Evolutionary conservation across 2,329 filamentous ascomycete species (phyloP).

Genomic region (Neophaeococcomyces mojaviensis): DNA sequence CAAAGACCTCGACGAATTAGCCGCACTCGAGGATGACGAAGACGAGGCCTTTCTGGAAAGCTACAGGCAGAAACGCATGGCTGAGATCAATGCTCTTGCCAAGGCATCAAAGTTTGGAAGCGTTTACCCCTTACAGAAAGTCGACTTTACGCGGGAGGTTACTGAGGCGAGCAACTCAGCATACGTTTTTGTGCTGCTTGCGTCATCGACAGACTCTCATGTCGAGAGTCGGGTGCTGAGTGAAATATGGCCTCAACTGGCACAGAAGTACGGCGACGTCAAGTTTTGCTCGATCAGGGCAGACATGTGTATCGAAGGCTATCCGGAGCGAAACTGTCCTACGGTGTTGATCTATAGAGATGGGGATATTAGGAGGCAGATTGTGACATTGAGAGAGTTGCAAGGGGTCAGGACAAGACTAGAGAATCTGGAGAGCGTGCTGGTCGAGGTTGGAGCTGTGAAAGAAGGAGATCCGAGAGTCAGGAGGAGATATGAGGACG

Average conservation of each 20-base stretch:
- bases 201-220: slow-evolving; percentile 69
- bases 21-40: slow-evolving; percentile 89
- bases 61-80: slow-evolving; percentile 76
- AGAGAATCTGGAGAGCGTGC: slow-evolving; percentile 68
- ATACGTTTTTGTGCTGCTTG: slow-evolving; percentile 69
- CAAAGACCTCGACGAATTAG: slow-evolving; percentile 88
- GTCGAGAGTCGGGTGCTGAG: slow-evolving; percentile 75
- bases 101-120: slow-evolving; percentile 75
- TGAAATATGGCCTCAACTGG: slow-evolving; percentile 79
- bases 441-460: slow-evolving; percentile 76
- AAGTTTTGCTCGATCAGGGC: slow-evolving; percentile 97
- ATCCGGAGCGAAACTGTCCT: slow-evolving; percentile 89
- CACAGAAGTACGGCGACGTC: slow-evolving; percentile 78
- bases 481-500: slow-evolving; percentile 51
- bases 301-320: slow-evolving; percentile 89
- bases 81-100: slow-evolving; percentile 67
- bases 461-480: slow-evolving; percentile 71
- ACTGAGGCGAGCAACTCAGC: slow-evolving; percentile 75
- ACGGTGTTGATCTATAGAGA: slow-evolving; percentile 90
- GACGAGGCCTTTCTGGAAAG: slow-evolving; percentile 84
- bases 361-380: slow-evolving; percentile 82
- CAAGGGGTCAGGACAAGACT: slow-evolving; percentile 64
- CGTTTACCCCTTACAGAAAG: slow-evolving; percentile 90
- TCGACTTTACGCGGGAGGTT: slow-evolving; percentile 83
- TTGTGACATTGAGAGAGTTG: slow-evolving; percentile 79